Evolutionary conservation across 2,329 filamentous ascomycete genomes (phyloP), one percentile per base, ranked within the genome.

Genomic region (Arthrobotrys entomopaga): DNA sequence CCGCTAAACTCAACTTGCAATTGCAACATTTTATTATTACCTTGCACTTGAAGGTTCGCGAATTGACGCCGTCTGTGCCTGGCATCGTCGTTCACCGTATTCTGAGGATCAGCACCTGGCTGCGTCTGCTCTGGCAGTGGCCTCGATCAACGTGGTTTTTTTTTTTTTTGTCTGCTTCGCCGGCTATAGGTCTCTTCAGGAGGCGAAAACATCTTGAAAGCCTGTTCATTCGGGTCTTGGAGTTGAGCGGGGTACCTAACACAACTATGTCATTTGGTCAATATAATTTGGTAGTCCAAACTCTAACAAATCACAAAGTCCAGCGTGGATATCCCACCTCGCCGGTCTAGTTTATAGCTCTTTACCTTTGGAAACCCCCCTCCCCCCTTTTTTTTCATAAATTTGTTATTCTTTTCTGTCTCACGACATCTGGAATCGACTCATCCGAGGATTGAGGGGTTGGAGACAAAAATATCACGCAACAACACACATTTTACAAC

Each of bases 1-100:
- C 60, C 60, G 69, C 69, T 73, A 73, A 66, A 60, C 69, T 66
- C 63, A 73, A 73, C 61, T 65, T 59, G 42, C 42, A 46, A 46
- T 63, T 24, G 20, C 29, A 34, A 34, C 10, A 34, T 34, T 34
- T n/a, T n/a, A n/a, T n/a, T 34, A 29, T 34, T 50, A 24, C 52
- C 10, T 34, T 34, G 29, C n/a, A n/a, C n/a, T 53, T 65, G 60
- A 53, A 72, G 40, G 50, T 66, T 73, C 61, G 69, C 69, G 69
- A 73, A 73, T 61, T 66, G 40, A 38, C 38, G 48, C n/a, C 52
- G 60, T 49, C 56, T 46, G 29, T 26, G 69, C 61, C 69, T 66
- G 60, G 56, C 63, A 63, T 66, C 69, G 42, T 65, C 56, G 61
- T 61, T 38, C 26, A 56, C 54, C 43, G 34, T 67, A 22, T 34